Conservation (phyloP, 202 grass and related monocot species). For the Zoysia matrella region DNA sequence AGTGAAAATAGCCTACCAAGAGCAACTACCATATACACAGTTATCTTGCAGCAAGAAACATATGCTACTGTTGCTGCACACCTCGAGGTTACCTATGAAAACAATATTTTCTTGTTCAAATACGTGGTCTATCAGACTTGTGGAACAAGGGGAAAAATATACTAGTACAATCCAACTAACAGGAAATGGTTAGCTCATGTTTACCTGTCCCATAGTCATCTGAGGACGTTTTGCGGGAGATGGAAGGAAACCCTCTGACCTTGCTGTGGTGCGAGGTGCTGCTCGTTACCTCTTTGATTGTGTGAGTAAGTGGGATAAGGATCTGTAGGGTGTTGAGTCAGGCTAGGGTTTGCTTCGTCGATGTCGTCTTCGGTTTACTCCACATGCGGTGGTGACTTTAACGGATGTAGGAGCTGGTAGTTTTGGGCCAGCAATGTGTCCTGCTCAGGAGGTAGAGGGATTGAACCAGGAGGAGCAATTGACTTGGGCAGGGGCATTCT, state of each 20-base stretch:
- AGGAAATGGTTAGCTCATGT: no score
- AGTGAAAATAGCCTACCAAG: not conserved
- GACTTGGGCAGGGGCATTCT: slow-evolving; percentile 88
- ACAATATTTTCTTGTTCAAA: slow-evolving; percentile 5
- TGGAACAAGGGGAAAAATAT: not conserved
- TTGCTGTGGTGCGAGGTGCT: slow-evolving; percentile 49
- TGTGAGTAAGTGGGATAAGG: slow-evolving; percentile 38
- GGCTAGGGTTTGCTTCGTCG: slow-evolving; percentile 42
- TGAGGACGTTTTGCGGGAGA: no score
- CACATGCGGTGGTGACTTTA: slow-evolving; percentile 54
- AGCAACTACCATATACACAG: no score
- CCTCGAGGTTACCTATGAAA: slow-evolving; percentile 2
- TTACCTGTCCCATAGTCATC: no score
- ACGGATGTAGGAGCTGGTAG: slow-evolving; percentile 67
- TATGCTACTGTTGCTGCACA: not conserved
- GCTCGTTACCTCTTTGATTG: slow-evolving; percentile 51
- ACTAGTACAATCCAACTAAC: no score
- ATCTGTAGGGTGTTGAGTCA: slow-evolving; percentile 37
- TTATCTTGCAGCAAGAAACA: not conserved
- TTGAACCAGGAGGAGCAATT: slow-evolving; percentile 78
- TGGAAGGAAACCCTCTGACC: no score
- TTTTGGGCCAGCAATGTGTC: slow-evolving; percentile 85
- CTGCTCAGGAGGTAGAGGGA: slow-evolving; percentile 84
- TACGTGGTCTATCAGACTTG: slow-evolving; percentile 4
- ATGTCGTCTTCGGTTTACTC: slow-evolving; percentile 69